These are phyloP conservation scores for Piper longum DNA, from an alignment of 164 flowering plant species.

Conservation along the genomic window DNA sequence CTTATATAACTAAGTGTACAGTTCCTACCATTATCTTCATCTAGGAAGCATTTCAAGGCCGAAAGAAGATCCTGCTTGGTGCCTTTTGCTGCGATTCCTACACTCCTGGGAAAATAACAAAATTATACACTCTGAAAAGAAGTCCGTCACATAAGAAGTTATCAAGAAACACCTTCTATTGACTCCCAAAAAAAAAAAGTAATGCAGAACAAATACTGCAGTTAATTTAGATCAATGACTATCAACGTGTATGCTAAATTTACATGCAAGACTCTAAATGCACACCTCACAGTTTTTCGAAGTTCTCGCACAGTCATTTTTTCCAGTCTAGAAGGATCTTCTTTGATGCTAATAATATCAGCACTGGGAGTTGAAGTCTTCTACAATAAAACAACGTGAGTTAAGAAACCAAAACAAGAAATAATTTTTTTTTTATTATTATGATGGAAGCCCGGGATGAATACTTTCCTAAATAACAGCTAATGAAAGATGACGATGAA, in stretches of 20 bases:
- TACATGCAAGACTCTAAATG: slow-evolving; percentile 21
- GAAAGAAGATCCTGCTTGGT: slow-evolving; percentile 52
- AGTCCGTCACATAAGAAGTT: background rate
- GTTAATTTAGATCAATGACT: background rate
- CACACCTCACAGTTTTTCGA: slow-evolving; percentile 43
- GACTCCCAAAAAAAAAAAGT: too few relatives aligned
- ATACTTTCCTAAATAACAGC: background rate
- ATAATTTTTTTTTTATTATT: background rate
- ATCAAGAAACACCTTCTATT: background rate
- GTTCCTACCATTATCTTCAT: slow-evolving; percentile 25
- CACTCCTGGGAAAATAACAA: slow-evolving; percentile 28
- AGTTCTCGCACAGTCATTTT: slow-evolving; percentile 66
- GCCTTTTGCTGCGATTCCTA: slow-evolving; percentile 69
- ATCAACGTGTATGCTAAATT: slow-evolving; percentile 31
- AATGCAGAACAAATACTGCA: background rate
- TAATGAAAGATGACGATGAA: background rate
- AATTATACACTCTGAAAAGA: background rate
- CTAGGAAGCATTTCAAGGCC: slow-evolving; percentile 40
- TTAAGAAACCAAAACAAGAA: background rate
- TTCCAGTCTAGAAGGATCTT: slow-evolving; percentile 32
- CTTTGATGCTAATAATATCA: slow-evolving; percentile 20
- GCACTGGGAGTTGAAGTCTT: background rate
- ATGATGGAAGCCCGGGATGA: slow-evolving; percentile 1
- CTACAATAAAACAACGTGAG: slow-evolving; percentile 17
- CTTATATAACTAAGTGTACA: background rate